Evolutionary conservation across 139 green algal species (phyloP), one percentile per base, ranked within the genome.

Genomic region (Chlorella vulgaris): DNA sequence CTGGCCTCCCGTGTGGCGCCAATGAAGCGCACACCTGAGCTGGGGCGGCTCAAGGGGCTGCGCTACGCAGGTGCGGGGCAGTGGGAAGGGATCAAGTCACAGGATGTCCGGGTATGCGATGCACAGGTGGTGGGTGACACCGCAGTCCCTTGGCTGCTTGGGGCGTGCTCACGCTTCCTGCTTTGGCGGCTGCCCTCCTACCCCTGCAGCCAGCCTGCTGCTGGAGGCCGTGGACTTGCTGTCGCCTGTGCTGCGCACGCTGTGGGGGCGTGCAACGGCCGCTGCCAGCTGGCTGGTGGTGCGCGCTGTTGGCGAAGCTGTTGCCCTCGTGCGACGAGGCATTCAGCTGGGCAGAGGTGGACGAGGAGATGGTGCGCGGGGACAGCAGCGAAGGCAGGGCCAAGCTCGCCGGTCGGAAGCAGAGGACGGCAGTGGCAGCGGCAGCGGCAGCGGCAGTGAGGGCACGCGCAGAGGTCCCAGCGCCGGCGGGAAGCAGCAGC

Each of bases 301-400:
- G 7, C 40, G 53, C 19, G 43, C 91, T 51, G 90, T 93, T 36
- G 89, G 89, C 8, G 80, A 84, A 10, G 81, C 82, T 0, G 78
- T 93, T 39, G 89, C 88, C 0, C 88, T 93, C 0, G 65, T 93
- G 5, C 88, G 80, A 35, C 81, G 84, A 8, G 89, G 89, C 10
- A 60, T 93, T 4, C 61, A 71, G 47, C 80, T 89, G 71, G 87
- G 84, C 69, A 68, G 73, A 7, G n/a, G 21, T 5, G 10, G 51
- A 47, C 70, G 51, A 31, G 29, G 2, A 33, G n/a, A n/a, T 21
- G 55, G 13, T 15, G 15, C 28, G 33, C 43, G 10, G 69, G 43
- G 47, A 43, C 69, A 42, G 31, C 40, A 13, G 69, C 42, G 43
- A 28, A 4, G 2, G 42, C 42, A 4, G n/a, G 26, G 28, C 24